phyloP scores from a whole-genome alignment of 495 filamentous ascomycete genomes.

The Penicillium maclennaniae region DNA sequence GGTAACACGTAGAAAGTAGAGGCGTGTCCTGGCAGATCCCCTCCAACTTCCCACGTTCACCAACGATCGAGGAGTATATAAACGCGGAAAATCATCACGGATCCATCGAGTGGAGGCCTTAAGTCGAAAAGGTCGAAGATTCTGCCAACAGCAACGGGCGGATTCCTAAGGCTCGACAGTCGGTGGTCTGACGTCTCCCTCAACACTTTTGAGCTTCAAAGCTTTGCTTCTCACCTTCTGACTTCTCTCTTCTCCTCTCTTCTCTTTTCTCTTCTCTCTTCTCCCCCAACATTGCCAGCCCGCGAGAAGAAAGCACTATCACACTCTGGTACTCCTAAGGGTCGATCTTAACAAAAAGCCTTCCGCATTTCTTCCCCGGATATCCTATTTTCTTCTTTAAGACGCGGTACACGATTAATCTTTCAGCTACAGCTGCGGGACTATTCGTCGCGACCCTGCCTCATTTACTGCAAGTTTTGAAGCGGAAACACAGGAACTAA shows the following conservation, averaged over 20 bases:
- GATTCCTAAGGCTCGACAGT: conserved; percentile 11
- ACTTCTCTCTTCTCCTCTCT: neutral
- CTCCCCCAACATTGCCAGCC: neutral
- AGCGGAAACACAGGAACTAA: neutral
- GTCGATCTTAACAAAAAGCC: neutral
- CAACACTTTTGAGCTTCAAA: neutral
- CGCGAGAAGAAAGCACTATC: neutral
- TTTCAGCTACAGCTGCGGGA: neutral
- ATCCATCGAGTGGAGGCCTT: neutral
- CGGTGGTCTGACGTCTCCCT: neutral
- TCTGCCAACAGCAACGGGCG: conserved; percentile 6
- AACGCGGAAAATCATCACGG: neutral
- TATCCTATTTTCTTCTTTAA: conserved; percentile 1
- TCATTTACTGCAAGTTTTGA: neutral
- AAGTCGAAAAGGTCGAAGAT: neutral
- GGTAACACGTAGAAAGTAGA: too few relatives aligned
- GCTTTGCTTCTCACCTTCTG: neutral
- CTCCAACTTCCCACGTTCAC: neutral
- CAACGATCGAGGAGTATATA: neutral
- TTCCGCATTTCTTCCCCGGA: conserved; percentile 9
- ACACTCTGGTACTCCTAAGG: neutral
- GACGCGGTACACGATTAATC: conserved; percentile 6
- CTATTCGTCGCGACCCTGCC: neutral
- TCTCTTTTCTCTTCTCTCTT: neutral
- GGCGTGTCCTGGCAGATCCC: too few relatives aligned